These are phyloP conservation scores for Perilla frutescens DNA, from an alignment of 257 asterid genomes.

Conservation along the genomic window DNA sequence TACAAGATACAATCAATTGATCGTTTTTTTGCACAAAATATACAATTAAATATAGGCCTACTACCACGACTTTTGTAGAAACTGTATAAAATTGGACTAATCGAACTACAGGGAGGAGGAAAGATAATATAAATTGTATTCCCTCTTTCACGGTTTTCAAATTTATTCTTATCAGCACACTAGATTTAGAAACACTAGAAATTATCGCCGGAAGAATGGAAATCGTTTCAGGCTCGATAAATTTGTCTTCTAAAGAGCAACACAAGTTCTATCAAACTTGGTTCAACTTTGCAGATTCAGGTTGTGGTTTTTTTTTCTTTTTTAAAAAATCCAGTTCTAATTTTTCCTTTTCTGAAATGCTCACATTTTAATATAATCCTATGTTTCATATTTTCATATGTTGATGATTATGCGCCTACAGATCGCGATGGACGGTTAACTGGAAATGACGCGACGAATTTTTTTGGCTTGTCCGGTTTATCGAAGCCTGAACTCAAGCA, in stretches of 20 bases:
- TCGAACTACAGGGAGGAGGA: slow-evolving; percentile 27
- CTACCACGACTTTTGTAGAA: too few relatives aligned
- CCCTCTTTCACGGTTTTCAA: slow-evolving; percentile 49
- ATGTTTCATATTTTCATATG: too few relatives aligned
- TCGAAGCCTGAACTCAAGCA: slow-evolving; percentile 78
- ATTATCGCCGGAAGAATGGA: slow-evolving; percentile 44
- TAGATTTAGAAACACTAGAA: not conserved
- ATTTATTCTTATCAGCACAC: slow-evolving; percentile 21
- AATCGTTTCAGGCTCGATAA: slow-evolving; percentile 46
- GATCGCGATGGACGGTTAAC: slow-evolving; percentile 88
- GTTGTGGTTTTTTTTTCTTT: slow-evolving; percentile 34
- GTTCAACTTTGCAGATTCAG: slow-evolving; percentile 87
- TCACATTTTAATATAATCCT: too few relatives aligned
- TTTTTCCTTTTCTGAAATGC: not conserved
- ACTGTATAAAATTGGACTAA: slow-evolving; percentile 32
- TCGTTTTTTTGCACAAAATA: too few relatives aligned
- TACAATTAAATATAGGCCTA: too few relatives aligned
- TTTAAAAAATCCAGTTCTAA: not conserved
- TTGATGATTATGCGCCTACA: slow-evolving; percentile 31
- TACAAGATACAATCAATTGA: too few relatives aligned
- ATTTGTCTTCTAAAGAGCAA: slow-evolving; percentile 62
- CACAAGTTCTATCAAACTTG: slow-evolving; percentile 68
- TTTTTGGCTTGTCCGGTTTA: slow-evolving; percentile 72
- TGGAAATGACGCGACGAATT: slow-evolving; percentile 70
- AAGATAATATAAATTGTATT: slow-evolving; percentile 34